Evolutionary conservation across 1,284 basidiomycete species (phyloP).

Genomic region (Kwoniella shivajii): DNA sequence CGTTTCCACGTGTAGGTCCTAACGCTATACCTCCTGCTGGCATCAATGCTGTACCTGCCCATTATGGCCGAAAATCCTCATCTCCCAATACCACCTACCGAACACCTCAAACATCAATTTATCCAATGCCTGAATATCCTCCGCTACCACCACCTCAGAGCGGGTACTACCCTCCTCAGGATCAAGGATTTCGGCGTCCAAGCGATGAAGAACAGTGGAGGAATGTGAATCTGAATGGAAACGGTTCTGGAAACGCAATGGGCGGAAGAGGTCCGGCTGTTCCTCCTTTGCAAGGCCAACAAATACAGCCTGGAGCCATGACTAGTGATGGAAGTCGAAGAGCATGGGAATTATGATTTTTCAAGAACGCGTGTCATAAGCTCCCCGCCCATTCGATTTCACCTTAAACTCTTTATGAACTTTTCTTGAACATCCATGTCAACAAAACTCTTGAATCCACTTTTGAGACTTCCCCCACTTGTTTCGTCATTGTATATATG

Average conservation of each 20-base stretch:
- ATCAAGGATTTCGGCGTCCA: slow-evolving; percentile 10
- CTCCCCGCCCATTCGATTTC: too few relatives aligned
- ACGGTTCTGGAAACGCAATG: background rate
- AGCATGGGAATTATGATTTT: slow-evolving; percentile 17
- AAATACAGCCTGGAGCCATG: background rate
- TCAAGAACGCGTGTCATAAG: too few relatives aligned
- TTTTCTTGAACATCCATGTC: too few relatives aligned
- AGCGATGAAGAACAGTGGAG: slow-evolving; percentile 19
- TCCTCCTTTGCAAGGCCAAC: background rate
- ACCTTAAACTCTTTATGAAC: too few relatives aligned
- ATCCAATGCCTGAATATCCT: slow-evolving; percentile 13
- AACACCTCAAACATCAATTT: slow-evolving; percentile 14
- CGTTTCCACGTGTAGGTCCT: slow-evolving; percentile 10
- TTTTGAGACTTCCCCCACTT: too few relatives aligned
- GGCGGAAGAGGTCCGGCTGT: background rate
- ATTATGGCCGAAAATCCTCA: slow-evolving; percentile 2
- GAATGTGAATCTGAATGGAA: background rate
- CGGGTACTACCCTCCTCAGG: slow-evolving; percentile 11
- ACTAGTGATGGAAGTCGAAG: slow-evolving; percentile 11
- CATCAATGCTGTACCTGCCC: background rate
- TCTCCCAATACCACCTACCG: slow-evolving; percentile 17
- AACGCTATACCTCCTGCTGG: slow-evolving; percentile 1
- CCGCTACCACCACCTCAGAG: background rate
- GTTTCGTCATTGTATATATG: too few relatives aligned
- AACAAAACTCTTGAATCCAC: too few relatives aligned